Percentiles rank a stretch among this genome's conserved stretches.
These are phyloP conservation scores for Mariannaea sp. DNA, from an alignment of 2,329 filamentous ascomycete genomes.

Conservation along the genomic window DNA sequence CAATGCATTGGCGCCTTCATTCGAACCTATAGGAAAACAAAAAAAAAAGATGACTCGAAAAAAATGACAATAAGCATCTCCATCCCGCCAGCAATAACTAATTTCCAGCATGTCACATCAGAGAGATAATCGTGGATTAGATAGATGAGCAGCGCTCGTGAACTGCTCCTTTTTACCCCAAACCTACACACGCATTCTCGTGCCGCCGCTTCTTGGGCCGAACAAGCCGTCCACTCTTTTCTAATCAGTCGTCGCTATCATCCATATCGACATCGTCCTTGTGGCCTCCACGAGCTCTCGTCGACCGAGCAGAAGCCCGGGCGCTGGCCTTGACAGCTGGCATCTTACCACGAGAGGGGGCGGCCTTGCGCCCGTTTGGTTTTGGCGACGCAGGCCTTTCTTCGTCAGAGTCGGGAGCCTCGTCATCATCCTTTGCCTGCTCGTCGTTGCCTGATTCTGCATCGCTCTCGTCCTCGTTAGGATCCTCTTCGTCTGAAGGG, in stretches of 20 bases:
- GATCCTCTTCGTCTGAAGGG: constrained; percentile 23
- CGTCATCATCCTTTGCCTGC: constrained; percentile 20
- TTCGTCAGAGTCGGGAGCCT: constrained; percentile 23
- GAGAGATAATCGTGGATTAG: not conserved
- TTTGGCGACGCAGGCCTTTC: constrained; percentile 30
- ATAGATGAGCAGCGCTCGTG: too few relatives aligned
- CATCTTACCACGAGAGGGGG: constrained; percentile 31
- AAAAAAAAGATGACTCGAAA: constrained; percentile 20
- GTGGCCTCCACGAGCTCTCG: constrained; percentile 38
- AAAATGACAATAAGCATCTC: constrained; percentile 13
- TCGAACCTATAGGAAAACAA: constrained; percentile 27
- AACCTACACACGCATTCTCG: constrained; percentile 1
- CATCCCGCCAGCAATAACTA: not conserved
- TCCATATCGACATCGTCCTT: constrained; percentile 45
- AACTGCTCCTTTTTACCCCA: constrained; percentile 1
- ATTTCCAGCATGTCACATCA: constrained; percentile 6
- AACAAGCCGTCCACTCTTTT: not conserved
- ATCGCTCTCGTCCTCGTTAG: constrained; percentile 16
- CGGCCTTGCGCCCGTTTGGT: constrained; percentile 34
- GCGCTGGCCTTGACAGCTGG: constrained; percentile 35
- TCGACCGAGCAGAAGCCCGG: constrained; percentile 32
- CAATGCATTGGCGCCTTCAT: constrained; percentile 15
- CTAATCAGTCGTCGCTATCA: constrained; percentile 38
- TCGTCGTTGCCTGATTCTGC: constrained; percentile 20
- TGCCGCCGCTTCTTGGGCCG: too few relatives aligned